These are phyloP conservation scores for Chrysopogon serrulatus DNA, from an alignment of 176 grass and related monocot species.

Conservation along the genomic window DNA sequence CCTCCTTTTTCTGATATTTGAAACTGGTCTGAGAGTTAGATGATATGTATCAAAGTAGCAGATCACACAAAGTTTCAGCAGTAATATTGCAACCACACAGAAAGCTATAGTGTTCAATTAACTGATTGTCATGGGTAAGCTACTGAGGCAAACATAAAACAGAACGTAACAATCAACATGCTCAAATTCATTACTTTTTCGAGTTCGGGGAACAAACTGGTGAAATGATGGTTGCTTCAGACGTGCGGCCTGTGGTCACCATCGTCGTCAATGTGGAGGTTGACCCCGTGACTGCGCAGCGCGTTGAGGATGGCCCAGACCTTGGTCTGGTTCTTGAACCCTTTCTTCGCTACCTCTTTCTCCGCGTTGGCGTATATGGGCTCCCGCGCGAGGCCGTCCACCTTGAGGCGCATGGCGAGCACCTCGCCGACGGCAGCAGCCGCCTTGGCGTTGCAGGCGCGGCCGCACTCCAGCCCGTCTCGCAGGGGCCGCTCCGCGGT, in stretches of 20 bases:
- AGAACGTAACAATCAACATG: background rate
- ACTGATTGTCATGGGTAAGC: background rate
- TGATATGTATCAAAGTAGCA: background rate
- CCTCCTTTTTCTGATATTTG: background rate
- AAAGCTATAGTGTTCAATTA: background rate
- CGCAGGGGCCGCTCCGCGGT: conserved; percentile 79
- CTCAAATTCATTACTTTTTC: background rate
- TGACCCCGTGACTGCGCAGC: conserved; percentile 50
- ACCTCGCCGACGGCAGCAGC: conserved; percentile 74
- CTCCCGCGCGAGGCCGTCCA: conserved; percentile 64
- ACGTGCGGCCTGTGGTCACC: conserved; percentile 32
- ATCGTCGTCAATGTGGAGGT: conserved; percentile 52
- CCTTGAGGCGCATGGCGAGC: conserved; percentile 81
- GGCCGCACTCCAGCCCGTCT: conserved; percentile 64
- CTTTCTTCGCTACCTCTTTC: conserved; percentile 91
- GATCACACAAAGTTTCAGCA: background rate
- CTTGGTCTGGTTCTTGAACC: conserved; percentile 80
- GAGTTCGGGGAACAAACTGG: background rate
- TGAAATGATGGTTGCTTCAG: conserved; percentile 10
- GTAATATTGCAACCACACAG: background rate
- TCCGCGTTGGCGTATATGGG: conserved; percentile 61
- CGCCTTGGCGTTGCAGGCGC: conserved; percentile 85
- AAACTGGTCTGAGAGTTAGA: background rate
- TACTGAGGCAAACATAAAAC: background rate
- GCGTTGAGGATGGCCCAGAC: conserved; percentile 81